Conservation (phyloP, 345 rosid genomes). For the Eucalyptus pauciflora region DNA sequence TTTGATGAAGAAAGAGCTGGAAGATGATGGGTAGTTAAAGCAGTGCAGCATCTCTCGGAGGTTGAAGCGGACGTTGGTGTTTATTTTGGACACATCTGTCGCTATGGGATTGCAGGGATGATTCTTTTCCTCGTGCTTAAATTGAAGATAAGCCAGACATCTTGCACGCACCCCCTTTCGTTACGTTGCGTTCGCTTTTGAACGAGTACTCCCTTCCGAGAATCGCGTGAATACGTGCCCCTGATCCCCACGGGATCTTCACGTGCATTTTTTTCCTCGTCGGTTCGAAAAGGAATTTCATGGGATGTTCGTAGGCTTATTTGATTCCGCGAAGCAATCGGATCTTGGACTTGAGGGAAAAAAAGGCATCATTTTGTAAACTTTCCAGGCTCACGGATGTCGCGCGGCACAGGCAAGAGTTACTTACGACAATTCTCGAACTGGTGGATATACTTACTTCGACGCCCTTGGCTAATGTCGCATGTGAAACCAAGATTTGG, state of each 20-base stretch:
- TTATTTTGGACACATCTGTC: background rate
- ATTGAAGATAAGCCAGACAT: background rate
- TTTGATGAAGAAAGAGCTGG: background rate
- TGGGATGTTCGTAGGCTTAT: background rate
- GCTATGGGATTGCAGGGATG: background rate
- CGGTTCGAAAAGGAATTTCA: background rate
- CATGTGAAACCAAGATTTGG: no score
- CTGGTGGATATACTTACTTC: background rate
- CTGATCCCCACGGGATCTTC: background rate
- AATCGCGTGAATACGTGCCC: background rate
- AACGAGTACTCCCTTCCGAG: background rate
- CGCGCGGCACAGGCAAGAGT: background rate
- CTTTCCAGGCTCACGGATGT: background rate
- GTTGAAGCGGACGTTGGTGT: constrained; percentile 10
- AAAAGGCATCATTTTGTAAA: background rate
- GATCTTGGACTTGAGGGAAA: background rate
- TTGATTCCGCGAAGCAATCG: background rate
- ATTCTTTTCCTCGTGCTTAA: background rate
- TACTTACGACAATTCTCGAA: background rate
- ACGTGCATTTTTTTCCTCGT: background rate
- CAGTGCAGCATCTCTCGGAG: constrained; percentile 14
- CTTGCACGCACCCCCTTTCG: background rate
- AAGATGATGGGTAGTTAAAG: background rate
- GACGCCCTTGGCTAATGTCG: background rate
- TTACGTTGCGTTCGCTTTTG: background rate